Base-by-base conservation (phyloP, 371 early-diverging fungal species). In the Globomyces sp. region DNA sequence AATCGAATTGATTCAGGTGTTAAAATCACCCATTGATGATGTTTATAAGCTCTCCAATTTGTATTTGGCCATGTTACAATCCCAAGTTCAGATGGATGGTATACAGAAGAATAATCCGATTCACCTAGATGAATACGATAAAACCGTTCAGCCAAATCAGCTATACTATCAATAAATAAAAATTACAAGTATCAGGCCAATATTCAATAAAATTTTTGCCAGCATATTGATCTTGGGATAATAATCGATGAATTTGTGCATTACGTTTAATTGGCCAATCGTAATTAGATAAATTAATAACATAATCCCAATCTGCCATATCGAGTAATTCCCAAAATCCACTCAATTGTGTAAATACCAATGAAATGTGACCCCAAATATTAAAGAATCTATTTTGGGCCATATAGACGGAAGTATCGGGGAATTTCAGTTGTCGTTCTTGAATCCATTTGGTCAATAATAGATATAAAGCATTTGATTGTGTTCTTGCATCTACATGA, bases 251-350 rank as follows among this genome's bases (percentile, higher is more conserved):
- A 1, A 72, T 66, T 47, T 69, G 67, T 2, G 63, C 34, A 11
- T 53, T 65, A 4, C 13, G 34, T 50, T 65, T 51, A 36, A 72
- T 61, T 0, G 73, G 73, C 49, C 46, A 72, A 52, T 72, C 73
- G 50, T 66, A 69, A 45, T 62, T 64, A 11, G 60, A 59, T 34
- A 72, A 57, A 60, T 72, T 72, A 44, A 72, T 64, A 0, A 72
- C 67, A 64, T 58, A 68, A 43, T 72, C 73, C 73, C 73, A 72
- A 37, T 69, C 69, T 39, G 73, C 73, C 49, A 69, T 8, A 34
- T 72, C 73, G 66, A 65, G 46, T 9, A 72, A 63, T 42, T 68
- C 73, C 49, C 50, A 72, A 40, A 64, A 69, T 37, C 73, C 68
- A 47, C 41, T 40, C 49, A 72, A 59, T 46, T 69, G 69, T 1